Base-by-base conservation (phyloP, 2,329 filamentous ascomycete genomes). In the Metarhizium album region DNA sequence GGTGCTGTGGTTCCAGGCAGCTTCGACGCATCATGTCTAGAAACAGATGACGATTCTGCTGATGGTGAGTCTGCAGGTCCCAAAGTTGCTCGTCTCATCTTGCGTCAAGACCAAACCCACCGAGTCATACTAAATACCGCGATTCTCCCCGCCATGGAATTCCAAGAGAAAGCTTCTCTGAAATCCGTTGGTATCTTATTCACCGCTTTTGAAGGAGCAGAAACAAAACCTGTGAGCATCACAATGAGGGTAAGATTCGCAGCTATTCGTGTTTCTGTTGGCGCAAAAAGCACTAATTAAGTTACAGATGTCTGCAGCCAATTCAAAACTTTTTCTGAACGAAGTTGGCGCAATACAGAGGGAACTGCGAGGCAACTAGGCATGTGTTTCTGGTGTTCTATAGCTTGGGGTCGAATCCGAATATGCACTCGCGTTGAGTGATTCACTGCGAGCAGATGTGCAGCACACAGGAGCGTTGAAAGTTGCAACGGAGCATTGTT, bases 91-190 rank as follows among this genome's bases (percentile, higher is more conserved):
- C 85, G 91, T 42, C 79, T 97, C 57, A 79, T 97, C 54, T 90
- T 96, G 82, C 84, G 91, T 18, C 89, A 94, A 58, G 90, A 96
- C 61, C 89, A 90, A 53, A 93, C 88, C 1, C 83, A 90, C 60
- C 81, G 89, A 22, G 82, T 97, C 49, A 83, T 95, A 54, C 74
- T 97, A 47, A 97, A 97, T 69, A 88, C 86, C 1, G 81, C 83
- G 1, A 76, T 97, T 53, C 79, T 89, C 53, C 84, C 87, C 52
- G 80, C 83, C 4, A 86, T 94, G 78, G 81, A 82, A 43, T 88
- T 94, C 61, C 84, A 89, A 53, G 81, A 90, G 48, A 86, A 85
- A 59, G 83, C 87, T 29, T 81, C 79, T 42, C 78, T 86, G 54
- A 88, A 88, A 66, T 78, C 81, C 43, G 75, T 89, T 46, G 77